phyloP scores from a whole-genome alignment of 768 basidiomycete genomes.

The Kwoniella europaea region DNA sequence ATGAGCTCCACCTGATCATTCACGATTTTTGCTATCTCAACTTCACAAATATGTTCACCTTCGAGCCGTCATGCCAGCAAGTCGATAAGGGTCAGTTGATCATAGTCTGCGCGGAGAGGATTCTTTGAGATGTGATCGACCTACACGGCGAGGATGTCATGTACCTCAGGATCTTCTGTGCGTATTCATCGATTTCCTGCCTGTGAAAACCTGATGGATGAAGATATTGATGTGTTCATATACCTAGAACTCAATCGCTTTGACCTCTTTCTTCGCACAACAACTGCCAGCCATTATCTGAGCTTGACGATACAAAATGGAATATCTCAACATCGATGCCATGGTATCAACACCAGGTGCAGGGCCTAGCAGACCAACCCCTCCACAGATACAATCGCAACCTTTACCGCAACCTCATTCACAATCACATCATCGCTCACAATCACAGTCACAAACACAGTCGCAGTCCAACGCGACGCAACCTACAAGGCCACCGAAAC shows the following conservation, averaged over 20 bases:
- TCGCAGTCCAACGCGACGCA: no score
- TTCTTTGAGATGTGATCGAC: neutral
- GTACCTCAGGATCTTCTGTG: neutral
- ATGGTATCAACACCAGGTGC: neutral
- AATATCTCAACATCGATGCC: neutral
- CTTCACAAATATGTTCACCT: neutral
- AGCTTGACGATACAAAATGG: neutral
- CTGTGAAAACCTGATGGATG: neutral
- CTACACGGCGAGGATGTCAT: neutral
- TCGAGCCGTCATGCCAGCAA: neutral
- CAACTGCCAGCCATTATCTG: neutral
- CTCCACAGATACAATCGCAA: neutral
- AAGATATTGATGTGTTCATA: neutral
- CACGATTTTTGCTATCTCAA: neutral
- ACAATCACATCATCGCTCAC: neutral
- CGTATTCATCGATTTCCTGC: neutral
- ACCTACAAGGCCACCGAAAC: constrained; percentile 5
- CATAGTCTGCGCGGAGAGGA: neutral
- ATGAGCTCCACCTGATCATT: neutral
- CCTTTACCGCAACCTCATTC: neutral
- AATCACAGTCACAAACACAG: no score
- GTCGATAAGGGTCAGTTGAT: neutral
- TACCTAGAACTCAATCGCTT: neutral
- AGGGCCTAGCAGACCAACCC: neutral
- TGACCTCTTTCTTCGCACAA: neutral